These are phyloP conservation scores for Colletotrichum somersetense DNA, from an alignment of 2,329 filamentous ascomycete genomes.

Conservation along the genomic window DNA sequence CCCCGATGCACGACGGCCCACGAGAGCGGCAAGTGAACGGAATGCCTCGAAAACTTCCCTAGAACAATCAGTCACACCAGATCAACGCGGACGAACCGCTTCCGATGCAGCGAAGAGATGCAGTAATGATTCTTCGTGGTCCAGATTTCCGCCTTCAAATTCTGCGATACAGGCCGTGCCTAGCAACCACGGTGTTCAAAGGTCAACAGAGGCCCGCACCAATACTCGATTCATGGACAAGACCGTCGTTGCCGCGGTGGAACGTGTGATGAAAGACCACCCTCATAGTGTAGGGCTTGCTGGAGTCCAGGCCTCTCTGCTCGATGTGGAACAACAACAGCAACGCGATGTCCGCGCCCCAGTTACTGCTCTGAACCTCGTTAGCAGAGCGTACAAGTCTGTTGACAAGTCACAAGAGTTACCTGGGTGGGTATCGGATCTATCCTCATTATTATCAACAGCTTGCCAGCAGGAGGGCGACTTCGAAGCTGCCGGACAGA, in stretches of 20 bases:
- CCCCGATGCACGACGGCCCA: slow-evolving; percentile 28
- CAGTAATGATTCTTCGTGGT: slow-evolving; percentile 6
- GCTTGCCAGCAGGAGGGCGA: slow-evolving; percentile 35
- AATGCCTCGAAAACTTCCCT: neutral
- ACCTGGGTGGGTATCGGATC: slow-evolving; percentile 34
- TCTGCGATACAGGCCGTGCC: neutral
- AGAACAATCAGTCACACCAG: neutral
- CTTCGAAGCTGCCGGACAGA: slow-evolving; percentile 23
- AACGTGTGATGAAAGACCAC: slow-evolving; percentile 11
- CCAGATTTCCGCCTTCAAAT: slow-evolving; percentile 2
- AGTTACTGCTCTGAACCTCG: slow-evolving; percentile 26
- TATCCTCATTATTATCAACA: slow-evolving; percentile 31
- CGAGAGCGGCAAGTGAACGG: slow-evolving; percentile 15
- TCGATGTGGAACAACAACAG: neutral
- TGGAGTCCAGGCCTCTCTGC: neutral
- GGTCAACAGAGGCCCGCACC: neutral
- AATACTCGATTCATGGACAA: neutral
- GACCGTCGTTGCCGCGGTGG: slow-evolving; percentile 1
- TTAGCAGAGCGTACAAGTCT: slow-evolving; percentile 27
- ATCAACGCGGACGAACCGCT: slow-evolving; percentile 1
- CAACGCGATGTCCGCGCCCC: slow-evolving; percentile 1
- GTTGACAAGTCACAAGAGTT: slow-evolving; percentile 16
- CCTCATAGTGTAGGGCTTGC: neutral
- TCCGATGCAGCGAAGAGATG: neutral
- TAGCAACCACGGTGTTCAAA: neutral